Evolutionary conservation across 768 basidiomycete species (phyloP), one percentile per base, ranked within the genome.

Genomic region (Leccinum obscurum): DNA sequence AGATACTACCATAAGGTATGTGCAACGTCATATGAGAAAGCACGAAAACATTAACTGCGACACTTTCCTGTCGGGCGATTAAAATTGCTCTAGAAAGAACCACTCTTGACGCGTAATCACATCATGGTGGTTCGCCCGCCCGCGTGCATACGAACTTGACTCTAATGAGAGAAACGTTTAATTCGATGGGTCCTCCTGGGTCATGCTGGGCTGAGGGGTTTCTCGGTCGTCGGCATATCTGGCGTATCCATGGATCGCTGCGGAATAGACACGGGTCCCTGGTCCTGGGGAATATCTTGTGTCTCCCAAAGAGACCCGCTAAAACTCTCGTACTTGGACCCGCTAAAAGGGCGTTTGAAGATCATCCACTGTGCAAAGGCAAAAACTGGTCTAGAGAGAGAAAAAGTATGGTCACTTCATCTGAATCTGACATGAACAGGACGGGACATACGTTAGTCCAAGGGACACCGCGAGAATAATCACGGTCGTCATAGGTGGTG

Each of bases 391-490:
- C 86, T 87, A 56, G 34, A 58, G 11, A 58, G 8, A 55, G 26
- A 35, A 10, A 39, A 32, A 28, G 15, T 50, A 41, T 41, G 22
- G 15, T 54, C 14, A 22, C 46, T 44, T 26, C 17, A 50, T 52
- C 3, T 14, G 20, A 46, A 34, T 13, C 15, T 24, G 11, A 46
- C 20, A 34, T 9, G 26, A 24, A 26, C 32, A 54, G 7, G 26
- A n/a, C 15, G 44, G 20, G 15, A 78, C 86, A 60, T 69, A 89
- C 86, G 78, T 85, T 15, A 85, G 66, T 15, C 65, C 83, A 39
- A 89, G 65, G 3, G 88, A 88, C 17, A 76, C 76, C 14, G 75
- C 81, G 20, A 89, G 57, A 39, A 84, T 71, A 56, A 88, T 76
- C 56, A 81, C 76, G 1, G 85, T 85, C 14, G 74, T 69, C 35